Base-by-base conservation (phyloP, 257 asterid species). In the Petunia secreta region DNA sequence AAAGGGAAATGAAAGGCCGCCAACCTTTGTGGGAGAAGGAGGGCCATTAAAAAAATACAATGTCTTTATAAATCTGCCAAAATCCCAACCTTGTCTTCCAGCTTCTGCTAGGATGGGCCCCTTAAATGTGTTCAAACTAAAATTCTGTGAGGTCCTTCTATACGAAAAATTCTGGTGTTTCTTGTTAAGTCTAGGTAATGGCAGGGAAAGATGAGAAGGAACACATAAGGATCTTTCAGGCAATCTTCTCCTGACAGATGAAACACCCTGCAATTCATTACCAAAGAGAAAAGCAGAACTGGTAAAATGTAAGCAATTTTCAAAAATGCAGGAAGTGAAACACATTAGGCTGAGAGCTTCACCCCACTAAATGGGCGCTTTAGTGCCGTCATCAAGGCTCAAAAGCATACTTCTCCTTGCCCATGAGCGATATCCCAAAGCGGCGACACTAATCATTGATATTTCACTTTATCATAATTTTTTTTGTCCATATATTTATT, bases 1-100 rank as follows among this genome's bases (percentile, higher is more conserved):
- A 79, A 77, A 37, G 41, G 50, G 55, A 9, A 67, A 73, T 74
- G 68, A 75, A 82, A 81, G 48, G 59, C 73, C 50, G 54, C 66
- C 76, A 87, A 94, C 97, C 98, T 95, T 95, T 14, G 90, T 93
- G 50, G 99, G 99, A 79, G 97, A 93, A 36, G 99, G 99, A 77
- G 95, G 98, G 65, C 97, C 97, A 63, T 95, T 94, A 84, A 95
- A 95, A 89, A 89, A 95, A 86, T 88, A 95, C 82, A 95, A 79
- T 75, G 99, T 95, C 86, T 87, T 88, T 81, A 91, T 59, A 83
- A 95, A 95, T 84, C 99, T 91, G 83, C 98, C 94, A 36, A 93
- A 89, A 77, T 95, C 97, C 98, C 99, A 95, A 80, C 96, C 91
- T 87, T 93, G 90, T 82, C 50, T 85, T 77, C 89, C 90, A 84